Base-by-base conservation (phyloP, 257 asterid species). In the Ballota nigra region DNA sequence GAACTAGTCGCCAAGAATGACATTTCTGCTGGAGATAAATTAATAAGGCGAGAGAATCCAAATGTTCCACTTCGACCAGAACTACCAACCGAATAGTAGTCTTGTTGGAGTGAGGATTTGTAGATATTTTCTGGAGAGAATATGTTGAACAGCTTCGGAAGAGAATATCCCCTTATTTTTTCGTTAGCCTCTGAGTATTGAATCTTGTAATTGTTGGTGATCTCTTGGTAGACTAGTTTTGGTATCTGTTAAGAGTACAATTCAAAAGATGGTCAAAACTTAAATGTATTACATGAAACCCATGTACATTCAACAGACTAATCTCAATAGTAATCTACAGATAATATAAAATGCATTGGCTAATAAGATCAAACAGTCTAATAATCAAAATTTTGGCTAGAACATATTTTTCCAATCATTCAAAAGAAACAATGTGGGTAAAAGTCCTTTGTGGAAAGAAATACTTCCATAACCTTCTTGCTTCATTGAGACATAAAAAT, bases 31-130 rank as follows among this genome's bases (percentile, higher is more conserved):
- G 99, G 94, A 20, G 99, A 89, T 70, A 89, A 74, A 83, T 89
- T 97, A 76, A 82, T 78, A 73, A 89, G 79, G 70, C 96, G 92
- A 69, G 97, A 81, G 82, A 95, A 95, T 56, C 88, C 96, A 75
- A 92, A 95, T 61, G 95, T 64, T 81, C 88, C 92, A 76, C 86
- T 85, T 74, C 55, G 83, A 64, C 73, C 79, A 68, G 72, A 73
- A 73, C 75, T 63, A 47, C 78, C 68, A 72, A 69, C 86, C 28
- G 74, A 41, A 45, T 4, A 62, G 64, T 76, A 33, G 56, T 78
- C 83, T 68, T 80, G 79, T 36, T 73, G 80, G 64, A 86, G 62
- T 53, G 82, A 59, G 20, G 99, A 92, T 38, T 67, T 65, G 74
- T 73, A 83, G 34, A 95, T 72, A 83, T 87, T 89, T 74, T 87